Base-by-base conservation (phyloP, 202 grass and related monocot genomes). In the Saccharum hybrid region DNA sequence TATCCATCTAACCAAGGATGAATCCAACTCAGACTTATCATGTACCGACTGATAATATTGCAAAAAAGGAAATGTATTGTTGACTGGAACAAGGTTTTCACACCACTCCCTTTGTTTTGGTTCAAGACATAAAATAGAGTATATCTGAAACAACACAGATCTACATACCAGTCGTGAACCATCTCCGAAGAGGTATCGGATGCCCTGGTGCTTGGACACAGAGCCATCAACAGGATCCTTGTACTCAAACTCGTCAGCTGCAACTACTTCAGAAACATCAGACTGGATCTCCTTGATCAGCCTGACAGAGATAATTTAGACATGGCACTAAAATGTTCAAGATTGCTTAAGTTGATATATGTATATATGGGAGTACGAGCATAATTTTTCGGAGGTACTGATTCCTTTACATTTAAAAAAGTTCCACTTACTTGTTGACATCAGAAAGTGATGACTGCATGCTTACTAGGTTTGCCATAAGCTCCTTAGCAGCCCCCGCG, bases 161-260 rank as follows among this genome's bases (percentile, higher is more conserved):
- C 80, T 34, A 65, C 81, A 5, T 91, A 99, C 96, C 91, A 99
- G 78, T 72, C 96, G 76, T 31, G 96, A 99, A 82, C 96, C 96
- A 86, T 99, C 96, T 61, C 85, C 81, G 0, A 99, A 99, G 86
- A 99, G 90, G 65, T 94, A 99, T 3, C 93, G 84, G 79, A 99
- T 92, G 60, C 96, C 93, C 90, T 99, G 96, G 77, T 99, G 86
- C 82, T 93, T 94, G 62, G 93, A 91, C 68, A 99, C 74, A 83
- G 96, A 99, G 37, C 91, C 93, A 84, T 99, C 96, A 49, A 99
- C 93, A 82, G 96, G 96, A 89, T 99, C 96, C 86, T 94, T 96
- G 63, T 99, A 99, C 82, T 96, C 96, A 28, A 99, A 99, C 81
- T 99, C 96, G 8, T 99, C 96, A 64, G 88, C 91, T 10, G 86